A percentile compares a stretch with the other conserved stretches of the same genome.
Conservation (phyloP, 139 green algal species). For the Astrephomene gubernaculifera region DNA sequence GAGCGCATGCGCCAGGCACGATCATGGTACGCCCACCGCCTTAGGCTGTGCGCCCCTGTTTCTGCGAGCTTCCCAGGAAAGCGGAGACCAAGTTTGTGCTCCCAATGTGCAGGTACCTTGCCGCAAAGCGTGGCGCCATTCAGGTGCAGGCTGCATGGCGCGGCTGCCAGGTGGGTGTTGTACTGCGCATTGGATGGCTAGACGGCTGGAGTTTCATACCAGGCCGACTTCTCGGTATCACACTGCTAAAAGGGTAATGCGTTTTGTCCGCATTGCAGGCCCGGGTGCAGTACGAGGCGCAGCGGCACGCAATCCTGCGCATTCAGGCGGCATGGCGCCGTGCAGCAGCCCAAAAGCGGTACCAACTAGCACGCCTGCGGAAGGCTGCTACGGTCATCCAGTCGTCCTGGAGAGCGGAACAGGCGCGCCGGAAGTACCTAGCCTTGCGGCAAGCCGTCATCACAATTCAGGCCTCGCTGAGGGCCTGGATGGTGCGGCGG, state of each 20-base stretch:
- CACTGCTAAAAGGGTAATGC: too few relatives aligned
- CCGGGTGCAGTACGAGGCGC: too few relatives aligned
- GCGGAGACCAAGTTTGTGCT: too few relatives aligned
- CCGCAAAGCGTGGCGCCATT: slow-evolving; percentile 1
- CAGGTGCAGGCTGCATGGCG: slow-evolving; percentile 26
- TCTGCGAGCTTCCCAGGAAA: background rate
- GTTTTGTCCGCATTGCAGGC: too few relatives aligned
- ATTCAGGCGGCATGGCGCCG: background rate
- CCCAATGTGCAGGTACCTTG: slow-evolving; percentile 36
- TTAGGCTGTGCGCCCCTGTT: background rate
- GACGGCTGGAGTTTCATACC: too few relatives aligned
- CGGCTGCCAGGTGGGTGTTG: background rate
- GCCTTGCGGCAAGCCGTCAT: background rate
- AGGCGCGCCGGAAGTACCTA: background rate
- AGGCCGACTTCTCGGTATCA: too few relatives aligned
- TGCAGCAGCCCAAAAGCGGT: background rate
- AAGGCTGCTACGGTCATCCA: background rate
- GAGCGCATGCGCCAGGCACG: background rate
- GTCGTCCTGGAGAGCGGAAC: background rate
- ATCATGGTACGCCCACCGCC: too few relatives aligned
- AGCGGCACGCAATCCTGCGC: background rate
- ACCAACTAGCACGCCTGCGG: too few relatives aligned
- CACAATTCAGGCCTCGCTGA: background rate
- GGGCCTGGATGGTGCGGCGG: background rate
- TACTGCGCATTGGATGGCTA: too few relatives aligned